Evolutionary conservation across 1,284 basidiomycete species (phyloP), one percentile per base, ranked within the genome.

Genomic region (Ustilago hordei): DNA sequence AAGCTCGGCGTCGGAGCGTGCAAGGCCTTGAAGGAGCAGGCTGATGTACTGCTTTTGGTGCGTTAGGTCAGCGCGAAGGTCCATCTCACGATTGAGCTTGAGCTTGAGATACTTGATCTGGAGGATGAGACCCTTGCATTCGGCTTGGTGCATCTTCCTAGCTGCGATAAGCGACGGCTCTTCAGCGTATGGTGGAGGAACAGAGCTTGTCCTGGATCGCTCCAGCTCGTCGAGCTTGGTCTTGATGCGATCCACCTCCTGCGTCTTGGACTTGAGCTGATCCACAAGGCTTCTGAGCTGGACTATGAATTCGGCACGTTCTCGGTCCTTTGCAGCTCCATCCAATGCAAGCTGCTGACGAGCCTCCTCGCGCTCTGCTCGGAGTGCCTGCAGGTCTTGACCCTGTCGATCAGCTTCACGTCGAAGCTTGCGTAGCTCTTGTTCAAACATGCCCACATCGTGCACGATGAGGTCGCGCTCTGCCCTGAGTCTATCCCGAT

Each of bases 51-150:
- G 56, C 57, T 99, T 99, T 87, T 98, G 96, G 82, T 94, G 91
- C 4, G 90, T 88, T 53, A 98, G 88, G 78, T 92, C 92, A 63
- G 89, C 89, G n/a, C 95, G 90, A 87, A 96, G 90, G 1, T 90
- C 89, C 28, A 91, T 90, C 87, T 99, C 96, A 38, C 96, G 90
- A 1, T 90, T 92, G 86, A 92, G 95, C 84, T 94, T 94, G 55
- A 93, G 92, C 86, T 98, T 96, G 75, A 98, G 89, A 87, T 98
- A 98, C 55, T 90, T 90, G 75, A 98, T 95, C 85, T 97, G 93
- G 4, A 93, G 90, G 65, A 95, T 90, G 23, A 95, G 88, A 13
- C 94, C 94, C 84, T 95, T 94, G 87, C 92, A 93, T 86, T 95
- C 94, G 70, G 91, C 90, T 67, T 91, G 92, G 85, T 95, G 93